These are phyloP conservation scores for Achaetomium macrosporum DNA, from an alignment of 2,329 filamentous ascomycete species.

Conservation along the genomic window DNA sequence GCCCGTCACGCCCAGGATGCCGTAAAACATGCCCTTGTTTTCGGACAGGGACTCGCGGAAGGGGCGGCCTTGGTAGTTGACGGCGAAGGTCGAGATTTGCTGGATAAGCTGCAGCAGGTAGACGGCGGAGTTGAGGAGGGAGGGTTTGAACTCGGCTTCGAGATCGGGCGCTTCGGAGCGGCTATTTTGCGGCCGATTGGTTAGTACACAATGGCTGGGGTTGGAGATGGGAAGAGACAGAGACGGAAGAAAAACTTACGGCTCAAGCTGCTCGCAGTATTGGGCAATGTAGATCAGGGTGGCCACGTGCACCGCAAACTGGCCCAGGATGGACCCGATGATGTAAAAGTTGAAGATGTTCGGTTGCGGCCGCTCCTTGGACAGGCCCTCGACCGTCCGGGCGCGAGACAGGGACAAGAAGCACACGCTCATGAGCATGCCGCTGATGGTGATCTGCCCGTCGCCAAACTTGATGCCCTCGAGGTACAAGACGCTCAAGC, in stretches of 20 bases:
- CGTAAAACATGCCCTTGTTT: constrained; percentile 98
- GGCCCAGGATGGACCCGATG: constrained; percentile 92
- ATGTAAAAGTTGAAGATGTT: constrained; percentile 99
- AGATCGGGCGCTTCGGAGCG: constrained; percentile 66
- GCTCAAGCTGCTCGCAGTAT: constrained; percentile 78
- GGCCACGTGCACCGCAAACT: constrained; percentile 92
- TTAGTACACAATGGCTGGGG: neutral
- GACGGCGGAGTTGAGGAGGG: constrained; percentile 90
- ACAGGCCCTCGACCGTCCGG: constrained; percentile 88
- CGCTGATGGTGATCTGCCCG: constrained; percentile 95
- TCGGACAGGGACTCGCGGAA: constrained; percentile 95
- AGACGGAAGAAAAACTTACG: constrained; percentile 51
- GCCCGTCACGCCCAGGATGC: constrained; percentile 79
- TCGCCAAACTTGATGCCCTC: constrained; percentile 99
- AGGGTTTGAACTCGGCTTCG: constrained; percentile 89
- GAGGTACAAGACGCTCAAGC: constrained; percentile 88
- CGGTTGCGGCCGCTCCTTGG: constrained; percentile 93
- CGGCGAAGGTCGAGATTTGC: constrained; percentile 97
- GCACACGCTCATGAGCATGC: constrained; percentile 99
- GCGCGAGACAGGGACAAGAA: constrained; percentile 98
- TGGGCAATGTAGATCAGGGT: constrained; percentile 92
- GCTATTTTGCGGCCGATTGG: constrained; percentile 34
- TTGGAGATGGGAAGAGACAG: neutral
- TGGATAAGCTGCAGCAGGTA: constrained; percentile 97
- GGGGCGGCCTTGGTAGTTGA: constrained; percentile 97